Evolutionary conservation across 179 eudicot species (phyloP).

Genomic region (Beta lomatogona): DNA sequence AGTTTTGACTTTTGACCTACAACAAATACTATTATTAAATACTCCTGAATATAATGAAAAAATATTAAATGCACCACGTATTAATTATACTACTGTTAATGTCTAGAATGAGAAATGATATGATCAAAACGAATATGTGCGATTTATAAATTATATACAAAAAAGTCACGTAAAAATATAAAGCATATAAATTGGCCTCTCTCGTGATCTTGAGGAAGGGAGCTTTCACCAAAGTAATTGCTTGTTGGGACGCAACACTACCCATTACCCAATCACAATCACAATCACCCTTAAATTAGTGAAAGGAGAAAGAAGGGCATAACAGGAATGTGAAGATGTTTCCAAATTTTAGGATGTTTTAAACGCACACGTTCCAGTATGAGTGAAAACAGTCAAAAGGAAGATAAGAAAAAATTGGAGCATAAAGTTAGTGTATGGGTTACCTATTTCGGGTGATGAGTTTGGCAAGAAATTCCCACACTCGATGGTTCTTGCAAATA

Average conservation of each 20-base stretch:
- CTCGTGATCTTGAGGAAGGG: neutral
- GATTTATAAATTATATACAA: neutral
- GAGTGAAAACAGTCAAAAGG: neutral
- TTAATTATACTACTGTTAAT: neutral
- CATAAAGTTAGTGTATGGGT: neutral
- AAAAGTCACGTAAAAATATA: neutral
- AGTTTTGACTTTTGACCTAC: constrained; percentile 16
- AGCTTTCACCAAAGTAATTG: constrained; percentile 14
- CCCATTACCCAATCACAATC: constrained; percentile 19
- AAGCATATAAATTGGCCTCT: neutral
- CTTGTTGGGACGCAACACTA: constrained; percentile 15
- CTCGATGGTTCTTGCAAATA: constrained; percentile 78
- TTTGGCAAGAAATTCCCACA: constrained; percentile 78
- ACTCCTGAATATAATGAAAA: constrained; percentile 16
- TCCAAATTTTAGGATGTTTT: constrained; percentile 4
- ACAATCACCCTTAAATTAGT: neutral
- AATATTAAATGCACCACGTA: neutral
- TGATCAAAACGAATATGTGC: too few relatives aligned
- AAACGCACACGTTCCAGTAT: constrained; percentile 15
- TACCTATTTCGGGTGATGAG: constrained; percentile 83
- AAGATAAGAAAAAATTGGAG: neutral
- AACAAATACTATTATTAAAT: constrained; percentile 14
- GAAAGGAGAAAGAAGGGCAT: neutral
- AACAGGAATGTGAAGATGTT: neutral
- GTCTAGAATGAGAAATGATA: too few relatives aligned